Evolutionary conservation across 441 rosid species (phyloP), one percentile per base, ranked within the genome.

Genomic region (Erysimum pusillum): DNA sequence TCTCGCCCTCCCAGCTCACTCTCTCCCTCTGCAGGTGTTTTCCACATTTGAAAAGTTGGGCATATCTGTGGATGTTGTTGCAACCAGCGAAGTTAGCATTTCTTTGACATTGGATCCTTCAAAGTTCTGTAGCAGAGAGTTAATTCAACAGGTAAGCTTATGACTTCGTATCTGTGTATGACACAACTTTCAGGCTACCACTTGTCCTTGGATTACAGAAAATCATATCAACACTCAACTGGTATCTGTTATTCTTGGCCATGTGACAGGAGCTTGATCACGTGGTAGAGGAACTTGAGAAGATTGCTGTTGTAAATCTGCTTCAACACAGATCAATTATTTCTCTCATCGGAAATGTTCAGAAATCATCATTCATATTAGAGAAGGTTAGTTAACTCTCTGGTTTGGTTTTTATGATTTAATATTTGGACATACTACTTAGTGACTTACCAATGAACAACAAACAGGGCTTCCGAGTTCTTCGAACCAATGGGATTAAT

Each of bases 341-440:
- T 49, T 94, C 97, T 67, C 94, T 94, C 51, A 92, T 92, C 12
- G 97, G 98, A 52, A 94, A 94, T 80, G 90, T 92, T 72, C 90
- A 91, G 77, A 83, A 86, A 58, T 94, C 98, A 61, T 92, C 97
- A 11, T 78, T 90, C 81, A 90, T 92, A 76, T 79, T 94, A 69
- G 98, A 94, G 82, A 94, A 94, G 97, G 97, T 92, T 51, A 25
- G 32, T 44, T 46, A 57, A 61, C 62, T 51, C 58, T 31, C 35
- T 76, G 41, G 13, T 32, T 57, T 57, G 63, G 63, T 35, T 35
- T 61, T 42, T 31, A 6, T 41, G 53, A 6, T 38, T 7, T 25
- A 2, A 22, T 12, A 25, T 42, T 14, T 36, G 36, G 28, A 2
- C 31, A 54, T 20, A 31, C 28, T 17, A 15, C 9, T 22, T 67